Evolutionary conservation across 2,329 filamentous ascomycete species (phyloP).

Genomic region (Cladorrhinum sp.): DNA sequence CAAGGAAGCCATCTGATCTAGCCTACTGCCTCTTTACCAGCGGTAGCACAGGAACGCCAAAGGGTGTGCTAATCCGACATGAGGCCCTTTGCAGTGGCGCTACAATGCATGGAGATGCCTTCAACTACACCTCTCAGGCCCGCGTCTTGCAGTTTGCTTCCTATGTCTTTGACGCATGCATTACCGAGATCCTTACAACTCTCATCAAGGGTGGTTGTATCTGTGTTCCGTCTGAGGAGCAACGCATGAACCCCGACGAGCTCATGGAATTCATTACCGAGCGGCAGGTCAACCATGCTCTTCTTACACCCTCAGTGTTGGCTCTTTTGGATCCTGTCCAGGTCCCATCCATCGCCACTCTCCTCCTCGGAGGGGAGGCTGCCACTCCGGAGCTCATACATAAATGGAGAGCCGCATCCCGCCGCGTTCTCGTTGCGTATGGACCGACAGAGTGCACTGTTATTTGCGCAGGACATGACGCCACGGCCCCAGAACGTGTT

Average conservation of each 20-base stretch:
- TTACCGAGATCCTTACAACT: slow-evolving; percentile 13
- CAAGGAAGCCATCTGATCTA: slow-evolving; percentile 7
- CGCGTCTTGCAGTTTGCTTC: slow-evolving; percentile 17
- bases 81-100: slow-evolving; percentile 10
- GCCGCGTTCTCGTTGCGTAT: slow-evolving; percentile 19
- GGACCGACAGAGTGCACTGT: slow-evolving; percentile 26
- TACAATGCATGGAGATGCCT: slow-evolving; percentile 6
- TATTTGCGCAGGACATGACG: slow-evolving; percentile 16
- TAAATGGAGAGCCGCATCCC: slow-evolving; percentile 5
- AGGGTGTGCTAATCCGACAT: slow-evolving; percentile 20
- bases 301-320: slow-evolving; percentile 27
- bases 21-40: slow-evolving; percentile 48
- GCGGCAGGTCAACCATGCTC: slow-evolving; percentile 23
- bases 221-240: slow-evolving; percentile 14
- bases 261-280: slow-evolving; percentile 29
- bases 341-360: slow-evolving; percentile 22
- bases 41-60: slow-evolving; percentile 49
- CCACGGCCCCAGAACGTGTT: slow-evolving; percentile 13
- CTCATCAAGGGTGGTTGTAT: slow-evolving; percentile 16
- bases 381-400: slow-evolving; percentile 16
- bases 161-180: slow-evolving; percentile 14
- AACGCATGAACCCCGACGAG: slow-evolving; percentile 30
- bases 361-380: slow-evolving; percentile 26
- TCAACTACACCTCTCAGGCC: slow-evolving; percentile 1
- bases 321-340: slow-evolving; percentile 21